Percentiles rank a stretch among this genome's conserved stretches.
Conservation (phyloP, 192 early-diverging fungal species). For the Gaertneriomyces sp. region DNA sequence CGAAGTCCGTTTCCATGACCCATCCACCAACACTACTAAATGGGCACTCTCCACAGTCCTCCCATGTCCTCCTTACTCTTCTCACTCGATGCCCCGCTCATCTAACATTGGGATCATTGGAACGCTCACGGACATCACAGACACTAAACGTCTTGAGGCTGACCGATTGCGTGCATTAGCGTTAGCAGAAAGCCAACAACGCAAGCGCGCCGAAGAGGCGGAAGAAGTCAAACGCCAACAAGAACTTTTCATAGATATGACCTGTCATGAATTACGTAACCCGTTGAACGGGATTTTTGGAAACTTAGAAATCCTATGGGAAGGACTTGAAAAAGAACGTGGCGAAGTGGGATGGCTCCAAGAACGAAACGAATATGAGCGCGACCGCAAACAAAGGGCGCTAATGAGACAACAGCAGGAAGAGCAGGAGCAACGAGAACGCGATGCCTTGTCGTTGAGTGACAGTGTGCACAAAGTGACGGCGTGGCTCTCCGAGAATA, state of each 20-base stretch:
- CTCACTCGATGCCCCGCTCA: neutral
- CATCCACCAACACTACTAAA: neutral
- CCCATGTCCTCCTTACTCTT: neutral
- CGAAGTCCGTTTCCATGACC: constrained; percentile 10
- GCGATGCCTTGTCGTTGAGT: too few species aligned
- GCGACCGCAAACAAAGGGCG: neutral
- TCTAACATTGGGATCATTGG: constrained; percentile 13
- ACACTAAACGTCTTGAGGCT: constrained; percentile 24
- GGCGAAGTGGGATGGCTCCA: constrained; percentile 7
- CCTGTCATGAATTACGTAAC: constrained; percentile 41
- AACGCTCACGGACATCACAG: constrained; percentile 33
- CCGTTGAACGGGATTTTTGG: constrained; percentile 41
- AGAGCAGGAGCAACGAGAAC: too few species aligned
- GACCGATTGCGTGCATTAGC: constrained; percentile 20
- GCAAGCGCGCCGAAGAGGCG: constrained; percentile 37
- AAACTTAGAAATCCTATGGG: constrained; percentile 31
- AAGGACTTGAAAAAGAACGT: constrained; percentile 21
- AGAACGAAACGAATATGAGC: neutral
- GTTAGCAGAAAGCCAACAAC: constrained; percentile 34
- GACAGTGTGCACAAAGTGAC: neutral
- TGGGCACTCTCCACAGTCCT: neutral
- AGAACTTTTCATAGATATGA: constrained; percentile 45
- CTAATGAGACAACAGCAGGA: neutral
- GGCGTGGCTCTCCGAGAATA: neutral
- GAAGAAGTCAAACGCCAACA: constrained; percentile 28